phyloP scores from a whole-genome alignment of 2,329 filamentous ascomycete species.

The Penicillium expansum region DNA sequence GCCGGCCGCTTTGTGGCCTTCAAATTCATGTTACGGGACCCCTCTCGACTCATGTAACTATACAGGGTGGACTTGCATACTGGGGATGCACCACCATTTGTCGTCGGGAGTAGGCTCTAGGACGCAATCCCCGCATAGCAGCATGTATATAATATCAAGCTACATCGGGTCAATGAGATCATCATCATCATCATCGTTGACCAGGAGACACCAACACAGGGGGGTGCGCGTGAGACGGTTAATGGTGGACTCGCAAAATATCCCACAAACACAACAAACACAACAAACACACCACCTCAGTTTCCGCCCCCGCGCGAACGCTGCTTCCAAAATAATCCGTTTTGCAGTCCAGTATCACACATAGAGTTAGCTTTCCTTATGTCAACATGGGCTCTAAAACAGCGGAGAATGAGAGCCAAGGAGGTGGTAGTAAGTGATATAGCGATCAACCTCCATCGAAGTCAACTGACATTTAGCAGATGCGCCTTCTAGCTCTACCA shows the following conservation, averaged over 20 bases:
- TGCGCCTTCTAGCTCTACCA: constrained; percentile 25
- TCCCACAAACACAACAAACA: too few relatives aligned
- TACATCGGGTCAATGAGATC: background rate
- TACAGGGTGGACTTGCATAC: too few relatives aligned
- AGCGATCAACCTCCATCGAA: background rate
- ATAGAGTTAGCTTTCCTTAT: constrained; percentile 15
- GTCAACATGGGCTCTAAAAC: constrained; percentile 45
- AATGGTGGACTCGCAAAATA: too few relatives aligned
- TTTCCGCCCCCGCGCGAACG: background rate
- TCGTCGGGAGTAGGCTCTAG: too few relatives aligned
- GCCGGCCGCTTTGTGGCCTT: too few relatives aligned
- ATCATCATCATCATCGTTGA: background rate
- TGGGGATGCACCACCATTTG: too few relatives aligned
- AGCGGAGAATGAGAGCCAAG: constrained; percentile 37
- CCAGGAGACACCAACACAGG: too few relatives aligned
- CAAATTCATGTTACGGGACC: background rate
- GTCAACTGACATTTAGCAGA: constrained; percentile 15
- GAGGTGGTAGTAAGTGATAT: constrained; percentile 32
- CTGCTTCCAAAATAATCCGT: background rate
- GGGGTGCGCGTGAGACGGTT: too few relatives aligned
- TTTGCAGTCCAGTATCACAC: background rate
- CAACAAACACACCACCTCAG: too few relatives aligned
- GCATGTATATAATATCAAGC: background rate
- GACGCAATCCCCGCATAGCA: background rate
- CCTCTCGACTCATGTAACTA: too few relatives aligned